These are phyloP conservation scores for Penicillium freii DNA, from an alignment of 2,329 filamentous ascomycete genomes.

Conservation along the genomic window DNA sequence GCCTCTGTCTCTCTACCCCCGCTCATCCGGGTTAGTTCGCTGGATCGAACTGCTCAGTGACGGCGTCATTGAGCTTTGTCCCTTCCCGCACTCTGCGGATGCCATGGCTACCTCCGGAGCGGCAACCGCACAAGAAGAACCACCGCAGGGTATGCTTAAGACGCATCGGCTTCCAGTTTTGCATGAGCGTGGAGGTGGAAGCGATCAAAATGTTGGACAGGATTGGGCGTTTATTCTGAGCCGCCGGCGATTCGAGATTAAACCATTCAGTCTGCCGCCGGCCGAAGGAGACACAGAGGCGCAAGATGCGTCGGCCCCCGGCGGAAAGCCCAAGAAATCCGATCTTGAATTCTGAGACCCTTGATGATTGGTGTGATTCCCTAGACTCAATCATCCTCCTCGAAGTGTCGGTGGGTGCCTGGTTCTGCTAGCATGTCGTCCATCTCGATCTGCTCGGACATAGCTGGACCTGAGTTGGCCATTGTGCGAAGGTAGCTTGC, in stretches of 20 bases:
- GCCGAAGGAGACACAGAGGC: conserved; percentile 70
- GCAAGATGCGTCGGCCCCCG: conserved; percentile 49
- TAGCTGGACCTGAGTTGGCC: conserved; percentile 52
- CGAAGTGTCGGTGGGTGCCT: conserved; percentile 24
- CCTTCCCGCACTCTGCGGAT: conserved; percentile 62
- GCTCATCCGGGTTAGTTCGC: conserved; percentile 70
- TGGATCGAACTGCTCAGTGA: conserved; percentile 86
- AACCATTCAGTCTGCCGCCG: conserved; percentile 85
- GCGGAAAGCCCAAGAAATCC: conserved; percentile 58
- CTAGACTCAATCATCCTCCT: conserved; percentile 33
- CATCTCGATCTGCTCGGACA: conserved; percentile 63
- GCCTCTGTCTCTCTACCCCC: conserved; percentile 75
- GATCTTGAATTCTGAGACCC: conserved; percentile 65
- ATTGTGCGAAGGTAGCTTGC: conserved; percentile 57
- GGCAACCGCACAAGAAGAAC: conserved; percentile 64
- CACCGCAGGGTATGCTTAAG: conserved; percentile 80
- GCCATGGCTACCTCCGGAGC: conserved; percentile 53
- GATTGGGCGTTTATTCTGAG: conserved; percentile 91
- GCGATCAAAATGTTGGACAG: conserved; percentile 67
- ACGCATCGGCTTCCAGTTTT: conserved; percentile 80
- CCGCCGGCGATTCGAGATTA: conserved; percentile 77
- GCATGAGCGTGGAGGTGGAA: conserved; percentile 84
- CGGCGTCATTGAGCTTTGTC: conserved; percentile 79
- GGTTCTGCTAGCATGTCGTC: conserved; percentile 56
- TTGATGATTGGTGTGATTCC: not conserved